Conservation (phyloP, 192 early-diverging fungal species). For the Spizellomyces sp. region DNA sequence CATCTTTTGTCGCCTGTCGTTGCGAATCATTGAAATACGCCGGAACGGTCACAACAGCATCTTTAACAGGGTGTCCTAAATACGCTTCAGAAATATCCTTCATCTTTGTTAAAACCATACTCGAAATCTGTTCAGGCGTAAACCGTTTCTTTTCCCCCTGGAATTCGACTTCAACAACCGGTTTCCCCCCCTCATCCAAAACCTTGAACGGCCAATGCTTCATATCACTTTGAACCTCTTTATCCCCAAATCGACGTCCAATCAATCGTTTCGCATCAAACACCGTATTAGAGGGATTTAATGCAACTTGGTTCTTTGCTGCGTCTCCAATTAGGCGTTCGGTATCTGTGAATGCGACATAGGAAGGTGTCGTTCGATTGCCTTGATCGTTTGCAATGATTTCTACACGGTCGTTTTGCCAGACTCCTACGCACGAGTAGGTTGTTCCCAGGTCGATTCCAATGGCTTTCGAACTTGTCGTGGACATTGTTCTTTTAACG, state of each 20-base stretch:
- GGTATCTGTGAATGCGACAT: constrained; percentile 94
- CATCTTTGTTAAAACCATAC: constrained; percentile 95
- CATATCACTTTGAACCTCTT: constrained; percentile 98
- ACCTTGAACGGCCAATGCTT: constrained; percentile 99
- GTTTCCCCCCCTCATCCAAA: constrained; percentile 83
- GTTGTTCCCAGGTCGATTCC: constrained; percentile 99
- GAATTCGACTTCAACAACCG: constrained; percentile 84
- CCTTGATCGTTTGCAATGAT: constrained; percentile 99
- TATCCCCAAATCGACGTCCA: constrained; percentile 87
- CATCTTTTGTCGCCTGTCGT: constrained; percentile 97
- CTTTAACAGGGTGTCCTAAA: constrained; percentile 74
- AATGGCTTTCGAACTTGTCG: constrained; percentile 68
- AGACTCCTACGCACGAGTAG: constrained; percentile 72
- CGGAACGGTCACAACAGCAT: constrained; percentile 92
- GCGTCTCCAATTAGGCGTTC: constrained; percentile 99
- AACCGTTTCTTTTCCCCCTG: constrained; percentile 96
- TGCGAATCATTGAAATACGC: constrained; percentile 95
- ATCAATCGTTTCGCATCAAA: constrained; percentile 99
- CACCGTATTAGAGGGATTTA: constrained; percentile 93
- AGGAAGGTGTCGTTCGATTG: constrained; percentile 97
- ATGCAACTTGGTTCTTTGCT: constrained; percentile 97
- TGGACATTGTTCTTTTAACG: background rate
- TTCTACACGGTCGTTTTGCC: constrained; percentile 70
- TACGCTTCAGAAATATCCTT: constrained; percentile 87
- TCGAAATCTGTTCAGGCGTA: constrained; percentile 89